phyloP scores from a whole-genome alignment of 768 basidiomycete species.

The Artomyces pyxidatus region DNA sequence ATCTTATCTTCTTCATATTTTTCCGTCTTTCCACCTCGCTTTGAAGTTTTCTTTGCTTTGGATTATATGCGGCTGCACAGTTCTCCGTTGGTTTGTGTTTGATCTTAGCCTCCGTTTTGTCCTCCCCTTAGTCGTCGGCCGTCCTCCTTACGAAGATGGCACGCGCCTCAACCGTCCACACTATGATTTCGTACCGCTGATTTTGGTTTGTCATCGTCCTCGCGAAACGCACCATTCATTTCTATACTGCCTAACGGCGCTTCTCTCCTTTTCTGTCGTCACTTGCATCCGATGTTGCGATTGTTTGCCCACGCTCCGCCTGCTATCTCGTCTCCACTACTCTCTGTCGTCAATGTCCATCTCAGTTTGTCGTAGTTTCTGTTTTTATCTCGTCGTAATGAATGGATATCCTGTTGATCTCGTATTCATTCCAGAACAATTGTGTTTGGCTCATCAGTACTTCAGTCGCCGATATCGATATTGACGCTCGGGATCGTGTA shows the following conservation, averaged over 20 bases:
- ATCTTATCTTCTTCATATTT: background rate
- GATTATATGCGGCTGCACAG: background rate
- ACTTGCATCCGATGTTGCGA: background rate
- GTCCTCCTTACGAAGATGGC: background rate
- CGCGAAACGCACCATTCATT: background rate
- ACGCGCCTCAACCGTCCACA: background rate
- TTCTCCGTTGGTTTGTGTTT: background rate
- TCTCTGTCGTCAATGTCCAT: slow-evolving; percentile 3
- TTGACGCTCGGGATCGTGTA: too few relatives aligned
- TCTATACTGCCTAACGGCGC: background rate
- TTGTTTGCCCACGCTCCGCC: slow-evolving; percentile 1
- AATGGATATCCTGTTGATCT: too few relatives aligned
- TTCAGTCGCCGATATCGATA: too few relatives aligned
- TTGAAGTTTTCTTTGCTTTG: slow-evolving; percentile 6
- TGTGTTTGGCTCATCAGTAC: too few relatives aligned
- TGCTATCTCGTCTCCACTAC: background rate
- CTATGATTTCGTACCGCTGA: background rate
- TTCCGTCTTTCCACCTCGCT: slow-evolving; percentile 2
- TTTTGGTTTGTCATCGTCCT: background rate
- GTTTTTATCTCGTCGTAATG: background rate
- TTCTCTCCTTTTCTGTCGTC: background rate
- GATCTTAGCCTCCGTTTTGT: background rate
- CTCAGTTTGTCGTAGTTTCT: slow-evolving; percentile 1
- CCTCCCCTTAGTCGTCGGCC: background rate
- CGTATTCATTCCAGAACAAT: too few relatives aligned